Conservation (phyloP, 768 basidiomycete species). For the Suillus weaverae region DNA sequence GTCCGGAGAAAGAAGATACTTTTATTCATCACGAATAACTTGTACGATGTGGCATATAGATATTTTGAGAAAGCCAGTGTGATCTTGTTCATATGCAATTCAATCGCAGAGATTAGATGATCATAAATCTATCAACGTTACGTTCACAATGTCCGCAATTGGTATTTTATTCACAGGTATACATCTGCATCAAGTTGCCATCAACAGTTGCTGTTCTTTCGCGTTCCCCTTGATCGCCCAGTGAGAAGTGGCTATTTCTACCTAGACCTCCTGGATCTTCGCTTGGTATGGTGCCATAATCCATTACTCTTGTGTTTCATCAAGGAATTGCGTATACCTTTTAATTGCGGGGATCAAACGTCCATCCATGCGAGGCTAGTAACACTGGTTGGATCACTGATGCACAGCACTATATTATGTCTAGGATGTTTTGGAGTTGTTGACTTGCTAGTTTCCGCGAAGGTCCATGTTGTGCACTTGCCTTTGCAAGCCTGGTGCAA, state of each 20-base stretch:
- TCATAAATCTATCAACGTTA: neutral
- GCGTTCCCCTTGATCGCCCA: neutral
- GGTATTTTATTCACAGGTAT: neutral
- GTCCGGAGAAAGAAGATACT: slow-evolving; percentile 4
- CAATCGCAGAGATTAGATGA: neutral
- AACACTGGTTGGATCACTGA: neutral
- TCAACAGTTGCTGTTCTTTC: neutral
- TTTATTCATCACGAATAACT: slow-evolving; percentile 2
- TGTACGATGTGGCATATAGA: slow-evolving; percentile 12
- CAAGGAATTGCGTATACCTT: neutral
- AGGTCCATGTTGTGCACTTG: neutral
- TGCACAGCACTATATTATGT: neutral
- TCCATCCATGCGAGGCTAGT: neutral
- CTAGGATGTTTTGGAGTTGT: neutral
- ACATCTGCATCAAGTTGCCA: neutral
- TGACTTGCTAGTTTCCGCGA: neutral
- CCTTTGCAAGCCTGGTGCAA: neutral
- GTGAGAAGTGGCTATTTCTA: neutral
- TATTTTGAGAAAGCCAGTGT: neutral
- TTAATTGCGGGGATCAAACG: neutral
- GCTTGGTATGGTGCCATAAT: neutral
- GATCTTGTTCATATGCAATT: neutral
- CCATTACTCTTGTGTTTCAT: neutral
- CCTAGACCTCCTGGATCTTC: neutral
- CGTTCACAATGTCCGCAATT: neutral